phyloP scores from a whole-genome alignment of 2,329 filamentous ascomycete species.

The Fusarium pseudograminearum region DNA sequence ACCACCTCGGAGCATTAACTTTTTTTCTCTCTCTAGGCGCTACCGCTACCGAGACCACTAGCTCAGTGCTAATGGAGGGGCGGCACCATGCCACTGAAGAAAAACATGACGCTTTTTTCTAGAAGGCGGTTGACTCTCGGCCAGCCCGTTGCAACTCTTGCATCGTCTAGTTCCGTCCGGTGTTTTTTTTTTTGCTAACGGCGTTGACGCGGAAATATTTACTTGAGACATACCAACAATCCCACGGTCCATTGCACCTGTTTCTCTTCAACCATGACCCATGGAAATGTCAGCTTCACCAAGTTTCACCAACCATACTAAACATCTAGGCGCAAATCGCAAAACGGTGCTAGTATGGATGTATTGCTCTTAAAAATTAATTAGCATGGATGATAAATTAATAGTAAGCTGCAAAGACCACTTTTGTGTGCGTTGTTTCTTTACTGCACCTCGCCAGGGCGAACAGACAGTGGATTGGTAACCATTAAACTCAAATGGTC shows the following conservation, averaged over 20 bases:
- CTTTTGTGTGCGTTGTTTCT: neutral
- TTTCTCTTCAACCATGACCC: conserved; percentile 1
- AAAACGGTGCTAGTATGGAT: conserved; percentile 5
- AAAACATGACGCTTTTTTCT: conserved; percentile 12
- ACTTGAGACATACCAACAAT: neutral
- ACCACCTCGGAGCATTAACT: conserved; percentile 3
- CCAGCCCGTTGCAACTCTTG: conserved; percentile 1
- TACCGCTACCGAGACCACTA: neutral
- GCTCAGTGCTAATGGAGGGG: neutral
- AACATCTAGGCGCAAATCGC: neutral
- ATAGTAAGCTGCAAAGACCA: neutral
- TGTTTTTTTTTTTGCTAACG: neutral
- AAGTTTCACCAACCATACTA: neutral
- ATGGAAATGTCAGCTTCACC: conserved; percentile 22
- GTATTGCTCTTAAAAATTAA: neutral
- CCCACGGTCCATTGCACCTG: conserved; percentile 7
- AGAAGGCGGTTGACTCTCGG: conserved; percentile 8
- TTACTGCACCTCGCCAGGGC: neutral
- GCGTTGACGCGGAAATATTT: neutral
- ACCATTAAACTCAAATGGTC: neutral
- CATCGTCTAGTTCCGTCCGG: neutral
- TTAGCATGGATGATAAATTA: neutral
- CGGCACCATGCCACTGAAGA: conserved; percentile 2
- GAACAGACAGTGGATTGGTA: neutral
- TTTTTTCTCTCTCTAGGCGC: neutral